Evolutionary conservation across 2,329 filamentous ascomycete species (phyloP).

Genomic region (Xylariaceae sp.): DNA sequence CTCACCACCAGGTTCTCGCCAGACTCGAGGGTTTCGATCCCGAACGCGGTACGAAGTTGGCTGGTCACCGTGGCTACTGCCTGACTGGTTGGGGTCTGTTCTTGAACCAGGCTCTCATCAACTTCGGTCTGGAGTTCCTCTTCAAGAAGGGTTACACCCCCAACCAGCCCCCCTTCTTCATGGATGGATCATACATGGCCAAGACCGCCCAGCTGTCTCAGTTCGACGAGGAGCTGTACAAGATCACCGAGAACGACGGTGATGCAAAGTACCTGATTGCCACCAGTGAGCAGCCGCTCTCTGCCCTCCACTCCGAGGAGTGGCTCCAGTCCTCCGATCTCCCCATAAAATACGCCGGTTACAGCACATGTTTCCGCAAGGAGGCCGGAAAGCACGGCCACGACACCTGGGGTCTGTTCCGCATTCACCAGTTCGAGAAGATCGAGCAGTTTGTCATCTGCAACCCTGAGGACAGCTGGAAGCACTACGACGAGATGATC

Average conservation of each 20-base stretch:
- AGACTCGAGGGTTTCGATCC: slow-evolving; percentile 88
- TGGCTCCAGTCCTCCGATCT: slow-evolving; percentile 83
- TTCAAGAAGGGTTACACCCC: slow-evolving; percentile 74
- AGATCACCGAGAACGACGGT: slow-evolving; percentile 77
- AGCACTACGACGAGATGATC: slow-evolving; percentile 93
- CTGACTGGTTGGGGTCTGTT: slow-evolving; percentile 75
- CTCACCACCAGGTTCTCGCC: slow-evolving; percentile 89
- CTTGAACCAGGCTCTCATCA: slow-evolving; percentile 87
- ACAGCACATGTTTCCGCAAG: slow-evolving; percentile 91
- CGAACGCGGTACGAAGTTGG: slow-evolving; percentile 83
- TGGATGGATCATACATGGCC: slow-evolving; percentile 89
- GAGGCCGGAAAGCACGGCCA: slow-evolving; percentile 88
- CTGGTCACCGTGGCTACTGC: slow-evolving; percentile 92
- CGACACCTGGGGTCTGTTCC: slow-evolving; percentile 94
- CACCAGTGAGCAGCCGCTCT: slow-evolving; percentile 92
- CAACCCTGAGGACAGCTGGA: slow-evolving; percentile 78
- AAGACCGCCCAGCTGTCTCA: slow-evolving; percentile 97
- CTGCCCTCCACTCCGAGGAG: slow-evolving; percentile 85
- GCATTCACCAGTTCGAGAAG: slow-evolving; percentile 87
- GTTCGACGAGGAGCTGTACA: slow-evolving; percentile 97
- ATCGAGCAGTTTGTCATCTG: slow-evolving; percentile 51
- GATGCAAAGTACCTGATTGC: slow-evolving; percentile 62
- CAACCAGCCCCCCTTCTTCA: slow-evolving; percentile 86
- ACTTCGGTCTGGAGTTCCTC: slow-evolving; percentile 90
- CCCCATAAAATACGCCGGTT: slow-evolving; percentile 88